Conservation (phyloP, 306 rosid genomes). For the Citrullus amarus region DNA sequence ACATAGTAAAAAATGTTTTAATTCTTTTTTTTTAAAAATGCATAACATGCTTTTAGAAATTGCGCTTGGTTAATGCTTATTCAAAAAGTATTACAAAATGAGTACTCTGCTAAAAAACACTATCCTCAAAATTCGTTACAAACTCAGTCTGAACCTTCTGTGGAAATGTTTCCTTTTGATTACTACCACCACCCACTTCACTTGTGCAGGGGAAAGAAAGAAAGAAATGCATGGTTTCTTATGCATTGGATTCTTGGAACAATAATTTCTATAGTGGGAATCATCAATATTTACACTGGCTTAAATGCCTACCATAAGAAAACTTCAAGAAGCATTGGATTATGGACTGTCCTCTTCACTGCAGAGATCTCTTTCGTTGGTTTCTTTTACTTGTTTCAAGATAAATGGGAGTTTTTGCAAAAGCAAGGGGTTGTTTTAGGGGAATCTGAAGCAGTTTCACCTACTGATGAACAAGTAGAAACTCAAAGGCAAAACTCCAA, state of each 20-base stretch:
- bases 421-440: conserved; percentile 52
- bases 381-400: conserved; percentile 63
- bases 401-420: conserved; percentile 66
- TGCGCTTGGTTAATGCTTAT: not conserved
- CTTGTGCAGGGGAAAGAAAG: conserved; percentile 58
- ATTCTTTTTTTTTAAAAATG: not conserved
- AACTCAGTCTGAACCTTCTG: not conserved
- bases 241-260: conserved; percentile 86
- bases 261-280: conserved; percentile 49
- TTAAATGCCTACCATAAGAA: conserved; percentile 54
- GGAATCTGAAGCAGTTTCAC: conserved; percentile 19
- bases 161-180: not conserved
- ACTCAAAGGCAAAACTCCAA: conserved; percentile 35
- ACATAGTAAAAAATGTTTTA: not conserved
- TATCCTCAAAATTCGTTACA: not conserved
- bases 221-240: conserved; percentile 67
- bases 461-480: conserved; percentile 19
- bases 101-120: not conserved
- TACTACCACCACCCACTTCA: not conserved
- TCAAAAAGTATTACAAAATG: not conserved
- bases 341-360: conserved; percentile 88
- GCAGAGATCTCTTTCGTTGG: conserved; percentile 52
- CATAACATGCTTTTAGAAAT: not conserved
- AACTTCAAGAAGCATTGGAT: conserved; percentile 45
- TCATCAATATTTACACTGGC: conserved; percentile 81